Conservation (phyloP, 305 asterid species). For the Withania somnifera region DNA sequence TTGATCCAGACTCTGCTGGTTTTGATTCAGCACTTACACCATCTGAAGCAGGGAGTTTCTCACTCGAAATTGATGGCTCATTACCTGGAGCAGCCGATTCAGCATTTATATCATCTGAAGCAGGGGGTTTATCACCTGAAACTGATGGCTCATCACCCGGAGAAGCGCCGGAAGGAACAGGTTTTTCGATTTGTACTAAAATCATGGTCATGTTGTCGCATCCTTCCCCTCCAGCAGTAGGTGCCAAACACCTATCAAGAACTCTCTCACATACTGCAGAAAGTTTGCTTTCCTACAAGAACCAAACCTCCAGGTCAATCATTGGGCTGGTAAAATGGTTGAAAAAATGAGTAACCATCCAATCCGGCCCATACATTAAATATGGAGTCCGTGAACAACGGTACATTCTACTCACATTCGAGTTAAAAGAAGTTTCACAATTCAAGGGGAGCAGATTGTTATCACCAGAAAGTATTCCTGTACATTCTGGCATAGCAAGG, state of each 20-base stretch:
- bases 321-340: neutral
- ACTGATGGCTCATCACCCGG: neutral
- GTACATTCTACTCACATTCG: too few species aligned
- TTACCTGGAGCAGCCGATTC: slow-evolving; percentile 5
- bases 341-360: neutral
- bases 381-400: too few species aligned
- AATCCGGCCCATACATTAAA: neutral
- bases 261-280: slow-evolving; percentile 77
- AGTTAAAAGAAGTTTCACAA: too few species aligned
- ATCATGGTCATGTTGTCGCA: slow-evolving; percentile 99
- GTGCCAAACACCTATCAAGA: slow-evolving; percentile 83
- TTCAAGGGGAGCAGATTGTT: too few species aligned
- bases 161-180: slow-evolving; percentile 13
- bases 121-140: neutral
- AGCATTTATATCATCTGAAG: slow-evolving; percentile 18
- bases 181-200: slow-evolving; percentile 65
- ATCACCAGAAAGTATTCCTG: too few species aligned
- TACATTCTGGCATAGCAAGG: too few species aligned
- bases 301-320: neutral
- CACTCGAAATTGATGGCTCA: neutral
- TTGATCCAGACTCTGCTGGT: slow-evolving; percentile 13
- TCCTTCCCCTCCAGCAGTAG: slow-evolving; percentile 91
- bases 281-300: slow-evolving; percentile 71
- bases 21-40: slow-evolving; percentile 12
- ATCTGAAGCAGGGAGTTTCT: slow-evolving; percentile 4